phyloP scores from a whole-genome alignment of 331 rosid genomes.

The Prunus yedoensis region DNA sequence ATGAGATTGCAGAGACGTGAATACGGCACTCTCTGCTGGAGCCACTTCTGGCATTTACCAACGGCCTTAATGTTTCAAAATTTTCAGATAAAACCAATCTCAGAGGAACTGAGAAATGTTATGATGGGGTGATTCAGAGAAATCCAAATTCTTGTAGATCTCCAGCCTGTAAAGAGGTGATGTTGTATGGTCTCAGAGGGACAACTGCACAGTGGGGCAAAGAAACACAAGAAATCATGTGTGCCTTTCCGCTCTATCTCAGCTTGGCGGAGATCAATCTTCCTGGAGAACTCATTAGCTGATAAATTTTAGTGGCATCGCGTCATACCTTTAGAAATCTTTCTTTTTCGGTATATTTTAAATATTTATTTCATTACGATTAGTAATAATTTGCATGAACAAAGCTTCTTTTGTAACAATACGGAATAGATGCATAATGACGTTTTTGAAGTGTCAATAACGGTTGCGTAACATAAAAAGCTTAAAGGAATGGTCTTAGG shows the following conservation, averaged over 20 bases:
- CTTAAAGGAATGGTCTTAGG: no score
- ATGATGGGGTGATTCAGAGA: neutral
- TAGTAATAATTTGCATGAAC: no score
- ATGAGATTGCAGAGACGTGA: no score
- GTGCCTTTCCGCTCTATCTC: neutral
- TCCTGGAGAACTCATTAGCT: neutral
- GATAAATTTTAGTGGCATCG: neutral
- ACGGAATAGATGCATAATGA: no score
- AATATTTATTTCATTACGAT: no score
- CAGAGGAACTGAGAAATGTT: neutral
- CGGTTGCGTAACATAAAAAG: no score
- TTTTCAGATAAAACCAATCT: neutral
- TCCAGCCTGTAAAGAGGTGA: neutral
- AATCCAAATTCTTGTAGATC: neutral
- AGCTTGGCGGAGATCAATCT: neutral
- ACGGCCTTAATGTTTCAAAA: neutral
- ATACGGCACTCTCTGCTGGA: neutral
- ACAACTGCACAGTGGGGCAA: neutral
- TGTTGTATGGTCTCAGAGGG: slow-evolving; percentile 7
- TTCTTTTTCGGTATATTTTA: neutral
- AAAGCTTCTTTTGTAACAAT: no score
- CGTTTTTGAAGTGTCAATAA: no score
- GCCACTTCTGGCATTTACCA: neutral
- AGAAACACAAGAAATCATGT: slow-evolving; percentile 2
- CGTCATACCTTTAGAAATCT: neutral